Conservation (phyloP, 2,329 filamentous ascomycete genomes). For the Tolypocladium guangdongense region DNA sequence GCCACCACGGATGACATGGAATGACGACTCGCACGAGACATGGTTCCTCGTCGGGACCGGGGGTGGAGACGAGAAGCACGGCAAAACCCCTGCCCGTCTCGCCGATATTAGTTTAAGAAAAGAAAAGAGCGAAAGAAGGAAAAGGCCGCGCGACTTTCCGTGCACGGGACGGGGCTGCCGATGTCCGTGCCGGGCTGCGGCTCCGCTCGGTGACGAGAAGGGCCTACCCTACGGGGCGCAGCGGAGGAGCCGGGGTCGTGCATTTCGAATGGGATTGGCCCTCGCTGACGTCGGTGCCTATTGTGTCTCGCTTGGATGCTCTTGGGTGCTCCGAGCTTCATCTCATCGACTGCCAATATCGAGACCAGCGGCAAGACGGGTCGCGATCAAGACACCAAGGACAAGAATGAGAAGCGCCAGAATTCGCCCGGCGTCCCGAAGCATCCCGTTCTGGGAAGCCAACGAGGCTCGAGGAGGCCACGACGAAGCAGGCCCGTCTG, state of each 20-base stretch:
- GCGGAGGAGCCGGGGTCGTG: not conserved
- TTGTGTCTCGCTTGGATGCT: too few species aligned
- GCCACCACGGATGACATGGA: not conserved
- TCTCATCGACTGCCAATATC: too few species aligned
- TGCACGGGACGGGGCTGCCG: not conserved
- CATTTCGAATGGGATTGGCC: too few species aligned
- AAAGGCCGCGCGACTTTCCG: not conserved
- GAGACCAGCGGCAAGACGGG: too few species aligned
- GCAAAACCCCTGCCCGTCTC: not conserved
- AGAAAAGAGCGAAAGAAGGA: not conserved
- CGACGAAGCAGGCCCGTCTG: too few species aligned
- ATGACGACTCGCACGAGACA: not conserved
- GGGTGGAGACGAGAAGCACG: not conserved
- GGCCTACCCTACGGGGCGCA: not conserved
- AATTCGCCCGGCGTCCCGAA: not conserved
- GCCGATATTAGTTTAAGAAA: not conserved
- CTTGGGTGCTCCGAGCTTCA: too few species aligned
- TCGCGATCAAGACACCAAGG: too few species aligned
- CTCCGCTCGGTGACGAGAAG: not conserved
- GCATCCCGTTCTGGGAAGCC: not conserved
- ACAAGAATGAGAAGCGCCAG: too few species aligned
- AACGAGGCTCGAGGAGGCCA: too few species aligned
- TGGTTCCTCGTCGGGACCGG: too few species aligned
- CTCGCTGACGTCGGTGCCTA: too few species aligned
- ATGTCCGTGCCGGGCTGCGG: not conserved